Evolutionary conservation across 768 basidiomycete genomes (phyloP).

Genomic region (Pleurotus sapidus): DNA sequence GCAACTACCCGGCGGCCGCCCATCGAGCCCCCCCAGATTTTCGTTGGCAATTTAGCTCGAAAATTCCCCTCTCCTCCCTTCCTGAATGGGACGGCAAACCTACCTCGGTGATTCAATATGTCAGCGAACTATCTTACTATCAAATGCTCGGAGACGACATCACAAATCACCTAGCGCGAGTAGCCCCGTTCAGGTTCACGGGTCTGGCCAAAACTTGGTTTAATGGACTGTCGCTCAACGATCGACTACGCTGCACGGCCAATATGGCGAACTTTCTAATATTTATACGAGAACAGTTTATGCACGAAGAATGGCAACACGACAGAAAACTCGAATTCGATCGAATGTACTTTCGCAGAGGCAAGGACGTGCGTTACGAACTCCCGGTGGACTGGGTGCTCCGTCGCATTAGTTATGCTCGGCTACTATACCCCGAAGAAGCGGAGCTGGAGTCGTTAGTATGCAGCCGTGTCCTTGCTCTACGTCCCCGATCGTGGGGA

Average conservation of each 20-base stretch:
- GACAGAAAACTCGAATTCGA: slow-evolving; percentile 12
- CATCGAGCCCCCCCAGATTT: neutral
- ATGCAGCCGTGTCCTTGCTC: too few species aligned
- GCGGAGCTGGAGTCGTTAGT: neutral
- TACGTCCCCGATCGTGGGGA: too few species aligned
- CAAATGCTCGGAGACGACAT: neutral
- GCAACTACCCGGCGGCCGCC: neutral
- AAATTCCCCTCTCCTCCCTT: neutral
- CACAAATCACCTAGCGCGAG: neutral
- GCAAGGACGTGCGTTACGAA: neutral
- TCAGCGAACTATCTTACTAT: neutral
- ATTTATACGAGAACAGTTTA: slow-evolving; percentile 11
- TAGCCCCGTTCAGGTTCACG: neutral
- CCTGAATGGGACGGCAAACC: neutral
- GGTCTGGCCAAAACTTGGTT: too few species aligned
- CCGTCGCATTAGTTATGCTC: neutral
- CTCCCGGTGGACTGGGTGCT: neutral
- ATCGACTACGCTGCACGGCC: too few species aligned
- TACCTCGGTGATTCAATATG: neutral
- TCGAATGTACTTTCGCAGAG: slow-evolving; percentile 11
- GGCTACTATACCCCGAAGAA: neutral
- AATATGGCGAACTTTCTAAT: neutral
- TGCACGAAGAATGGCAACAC: slow-evolving; percentile 9
- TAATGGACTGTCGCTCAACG: too few species aligned
- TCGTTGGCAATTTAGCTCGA: neutral